phyloP scores from a whole-genome alignment of 2,329 filamentous ascomycete species.

The Arthrinium phaeospermum region DNA sequence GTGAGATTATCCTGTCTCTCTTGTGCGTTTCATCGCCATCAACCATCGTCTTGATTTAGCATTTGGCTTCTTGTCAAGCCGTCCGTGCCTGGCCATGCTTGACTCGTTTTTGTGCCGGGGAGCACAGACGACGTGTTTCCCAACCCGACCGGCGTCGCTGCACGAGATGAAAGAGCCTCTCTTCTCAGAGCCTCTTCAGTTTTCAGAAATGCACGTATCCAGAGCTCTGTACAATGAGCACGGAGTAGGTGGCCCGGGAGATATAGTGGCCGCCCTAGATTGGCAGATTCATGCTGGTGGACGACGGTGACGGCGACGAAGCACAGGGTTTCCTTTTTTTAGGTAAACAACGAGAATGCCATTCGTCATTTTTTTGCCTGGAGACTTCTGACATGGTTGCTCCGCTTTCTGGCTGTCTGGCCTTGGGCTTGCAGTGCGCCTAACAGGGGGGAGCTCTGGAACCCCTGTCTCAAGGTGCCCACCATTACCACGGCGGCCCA shows the following conservation, averaged over 20 bases:
- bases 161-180: background rate
- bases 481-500: background rate
- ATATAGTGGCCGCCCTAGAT: background rate
- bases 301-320: background rate
- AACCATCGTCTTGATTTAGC: background rate
- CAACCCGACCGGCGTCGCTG: background rate
- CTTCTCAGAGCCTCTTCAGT: background rate
- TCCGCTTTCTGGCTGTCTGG: background rate
- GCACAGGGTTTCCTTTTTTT: slow-evolving; percentile 4
- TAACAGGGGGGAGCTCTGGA: slow-evolving; percentile 5
- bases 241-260: background rate
- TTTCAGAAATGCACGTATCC: too few species aligned
- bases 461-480: slow-evolving; percentile 2
- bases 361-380: slow-evolving; percentile 9
- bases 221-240: too few species aligned
- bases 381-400: background rate
- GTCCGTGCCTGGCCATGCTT: slow-evolving; percentile 7
- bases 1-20: background rate
- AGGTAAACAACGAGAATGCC: slow-evolving; percentile 3
- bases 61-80: slow-evolving; percentile 10
- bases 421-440: background rate
- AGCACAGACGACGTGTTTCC: slow-evolving; percentile 12
- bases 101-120: background rate
- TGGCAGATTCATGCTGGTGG: background rate
- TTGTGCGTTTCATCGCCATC: slow-evolving; percentile 7